Evolutionary conservation across 1,284 basidiomycete genomes (phyloP), one percentile per base, ranked within the genome.

Genomic region (Athelia psychrophila): DNA sequence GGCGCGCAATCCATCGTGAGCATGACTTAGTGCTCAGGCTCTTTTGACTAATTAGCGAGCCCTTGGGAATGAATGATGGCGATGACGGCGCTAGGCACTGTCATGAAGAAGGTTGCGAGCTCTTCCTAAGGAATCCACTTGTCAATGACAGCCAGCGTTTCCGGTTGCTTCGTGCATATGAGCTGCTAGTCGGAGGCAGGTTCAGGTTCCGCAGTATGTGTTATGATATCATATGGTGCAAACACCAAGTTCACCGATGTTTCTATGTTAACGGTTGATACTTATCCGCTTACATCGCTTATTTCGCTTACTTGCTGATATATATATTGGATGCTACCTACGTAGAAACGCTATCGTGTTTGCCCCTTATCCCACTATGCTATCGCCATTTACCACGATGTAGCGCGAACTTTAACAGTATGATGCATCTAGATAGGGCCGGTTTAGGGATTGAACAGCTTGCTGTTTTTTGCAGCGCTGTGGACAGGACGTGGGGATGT

Each of bases 101-200:
- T 79, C 15, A 81, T 69, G 44, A 93, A 80, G 65, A 95, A 90
- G 0, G 61, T 52, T 1, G 83, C 79, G 42, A 98, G 75, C 25
- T 82, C 79, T 5, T 81, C 75, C 97, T 96, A 99, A 0, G 96
- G 95, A 3, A 99, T 75, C 44, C 79, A 77, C 6, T 87, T 82
- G 64, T 93, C 87, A 15, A 98, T 69, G 2, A 86, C 69, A 0
- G 74, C 66, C 24, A 86, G 77, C 0, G 84, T 82, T 5, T 77
- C 72, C 0, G 81, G 63, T 52, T 91, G 82, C 58, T 87, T 87
- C 52, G 86, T n/a, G 74, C 69, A 57, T 80, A 75, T 0, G 80
- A 78, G 59, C 73, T 77, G 53, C 76, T 77, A 8, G 76, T 87
- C 85, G 0, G 83, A 82, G 58, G 78, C 76, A 15, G 72, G 56